Conservation (phyloP, 495 filamentous ascomycete species). For the Hyaloscypha hepaticicola region DNA sequence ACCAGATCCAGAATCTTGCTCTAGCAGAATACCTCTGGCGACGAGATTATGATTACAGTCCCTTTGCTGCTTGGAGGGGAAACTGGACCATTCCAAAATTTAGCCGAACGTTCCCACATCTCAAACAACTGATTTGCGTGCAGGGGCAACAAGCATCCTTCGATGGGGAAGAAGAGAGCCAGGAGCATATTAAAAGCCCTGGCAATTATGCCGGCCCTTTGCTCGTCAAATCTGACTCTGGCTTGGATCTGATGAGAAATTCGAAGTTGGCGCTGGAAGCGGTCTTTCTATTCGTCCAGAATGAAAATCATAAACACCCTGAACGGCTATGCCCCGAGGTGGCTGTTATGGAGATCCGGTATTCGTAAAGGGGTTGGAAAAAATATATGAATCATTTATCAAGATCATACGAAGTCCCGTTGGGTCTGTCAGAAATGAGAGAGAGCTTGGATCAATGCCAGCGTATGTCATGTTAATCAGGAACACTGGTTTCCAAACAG, state of each 20-base stretch:
- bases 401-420: no score
- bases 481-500: no score
- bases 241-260: neutral
- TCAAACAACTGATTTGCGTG: constrained; percentile 16
- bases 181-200: neutral
- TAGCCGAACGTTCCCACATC: neutral
- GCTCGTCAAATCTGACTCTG: neutral
- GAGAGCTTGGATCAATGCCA: no score
- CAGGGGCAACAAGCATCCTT: constrained; percentile 1
- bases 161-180: neutral
- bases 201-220: neutral
- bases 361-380: neutral
- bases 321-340: neutral
- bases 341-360: neutral
- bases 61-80: neutral
- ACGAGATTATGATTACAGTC: neutral
- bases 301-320: neutral
- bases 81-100: constrained; percentile 1
- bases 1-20: constrained; percentile 16
- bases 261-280: neutral
- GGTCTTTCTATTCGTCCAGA: neutral
- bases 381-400: neutral
- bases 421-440: no score
- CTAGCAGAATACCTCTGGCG: constrained; percentile 15
- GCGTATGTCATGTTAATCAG: no score